A percentile compares a stretch with the other conserved stretches of the same genome.
Evolutionary conservation across 2,329 filamentous ascomycete genomes (phyloP).

Genomic region (Diaporthe vaccinii): DNA sequence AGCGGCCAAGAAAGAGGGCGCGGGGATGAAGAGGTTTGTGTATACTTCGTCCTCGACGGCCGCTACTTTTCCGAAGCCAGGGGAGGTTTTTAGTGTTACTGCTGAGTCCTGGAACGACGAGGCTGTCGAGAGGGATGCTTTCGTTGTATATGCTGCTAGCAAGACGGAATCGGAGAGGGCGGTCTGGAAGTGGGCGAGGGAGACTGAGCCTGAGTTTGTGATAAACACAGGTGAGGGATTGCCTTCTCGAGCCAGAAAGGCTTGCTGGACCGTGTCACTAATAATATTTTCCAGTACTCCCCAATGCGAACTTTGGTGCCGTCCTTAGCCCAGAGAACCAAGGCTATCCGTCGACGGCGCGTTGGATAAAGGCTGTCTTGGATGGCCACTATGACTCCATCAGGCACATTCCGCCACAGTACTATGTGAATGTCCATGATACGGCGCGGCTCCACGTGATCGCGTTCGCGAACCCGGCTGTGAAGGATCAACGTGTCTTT

Average conservation of each 20-base stretch:
- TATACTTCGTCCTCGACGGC: constrained; percentile 24
- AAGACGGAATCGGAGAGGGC: constrained; percentile 22
- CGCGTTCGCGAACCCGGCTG: constrained; percentile 59
- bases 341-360: constrained; percentile 17
- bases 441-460: constrained; percentile 65
- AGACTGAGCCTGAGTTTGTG: constrained; percentile 28
- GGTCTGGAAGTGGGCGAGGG: constrained; percentile 14
- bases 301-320: constrained; percentile 14
- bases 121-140: constrained; percentile 5
- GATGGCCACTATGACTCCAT: constrained; percentile 1
- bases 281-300: neutral
- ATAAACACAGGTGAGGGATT: constrained; percentile 42
- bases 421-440: constrained; percentile 63
- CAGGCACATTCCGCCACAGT: constrained; percentile 50
- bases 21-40: constrained; percentile 26
- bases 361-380: constrained; percentile 3
- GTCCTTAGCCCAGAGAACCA: constrained; percentile 24
- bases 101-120: constrained; percentile 49
- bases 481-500: constrained; percentile 66
- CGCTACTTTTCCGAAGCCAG: neutral
- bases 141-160: constrained; percentile 27
- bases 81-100: constrained; percentile 52
- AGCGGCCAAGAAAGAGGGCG: constrained; percentile 4
- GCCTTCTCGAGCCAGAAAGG: neutral
- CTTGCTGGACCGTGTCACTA: neutral